phyloP scores from a whole-genome alignment of 306 rosid genomes.

The Argentina anserina region DNA sequence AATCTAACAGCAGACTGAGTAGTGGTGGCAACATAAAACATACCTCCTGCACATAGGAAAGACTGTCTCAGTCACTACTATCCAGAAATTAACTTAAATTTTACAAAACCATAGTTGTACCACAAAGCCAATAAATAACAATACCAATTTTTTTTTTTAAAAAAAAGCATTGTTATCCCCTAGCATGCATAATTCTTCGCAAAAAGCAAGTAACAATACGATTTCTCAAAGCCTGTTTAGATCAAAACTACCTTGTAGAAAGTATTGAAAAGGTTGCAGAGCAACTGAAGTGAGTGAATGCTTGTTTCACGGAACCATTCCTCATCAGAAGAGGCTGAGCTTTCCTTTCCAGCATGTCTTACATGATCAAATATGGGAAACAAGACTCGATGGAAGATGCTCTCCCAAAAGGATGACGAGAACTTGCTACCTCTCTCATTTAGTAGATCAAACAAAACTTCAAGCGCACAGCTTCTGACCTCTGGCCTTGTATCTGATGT shows the following conservation, averaged over 20 bases:
- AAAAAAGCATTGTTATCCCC: not conserved
- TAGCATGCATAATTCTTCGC: not conserved
- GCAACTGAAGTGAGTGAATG: slow-evolving; percentile 94
- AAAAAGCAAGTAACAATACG: slow-evolving; percentile 8
- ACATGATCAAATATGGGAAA: slow-evolving; percentile 99
- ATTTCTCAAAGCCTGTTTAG: slow-evolving; percentile 9
- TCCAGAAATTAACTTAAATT: not conserved
- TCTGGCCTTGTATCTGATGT: slow-evolving; percentile 95
- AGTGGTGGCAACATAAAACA: slow-evolving; percentile 97
- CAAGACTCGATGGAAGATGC: slow-evolving; percentile 90
- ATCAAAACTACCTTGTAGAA: slow-evolving; percentile 75
- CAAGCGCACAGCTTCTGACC: slow-evolving; percentile 97
- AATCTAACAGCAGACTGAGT: slow-evolving; percentile 85
- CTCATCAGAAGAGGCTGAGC: slow-evolving; percentile 59
- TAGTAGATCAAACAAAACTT: slow-evolving; percentile 95
- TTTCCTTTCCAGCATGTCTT: slow-evolving; percentile 92
- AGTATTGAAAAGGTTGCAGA: slow-evolving; percentile 97
- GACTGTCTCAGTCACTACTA: not conserved
- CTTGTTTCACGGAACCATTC: slow-evolving; percentile 92
- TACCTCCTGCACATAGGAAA: slow-evolving; percentile 73
- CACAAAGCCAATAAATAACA: not conserved
- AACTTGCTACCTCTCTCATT: slow-evolving; percentile 98
- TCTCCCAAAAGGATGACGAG: slow-evolving; percentile 92
- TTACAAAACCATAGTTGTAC: not conserved
- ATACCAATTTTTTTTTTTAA: not conserved